A percentile compares a stretch with the other conserved stretches of the same genome.
These are phyloP conservation scores for Candida boleticola DNA, from an alignment of 805 yeast genomes.

Conservation along the genomic window DNA sequence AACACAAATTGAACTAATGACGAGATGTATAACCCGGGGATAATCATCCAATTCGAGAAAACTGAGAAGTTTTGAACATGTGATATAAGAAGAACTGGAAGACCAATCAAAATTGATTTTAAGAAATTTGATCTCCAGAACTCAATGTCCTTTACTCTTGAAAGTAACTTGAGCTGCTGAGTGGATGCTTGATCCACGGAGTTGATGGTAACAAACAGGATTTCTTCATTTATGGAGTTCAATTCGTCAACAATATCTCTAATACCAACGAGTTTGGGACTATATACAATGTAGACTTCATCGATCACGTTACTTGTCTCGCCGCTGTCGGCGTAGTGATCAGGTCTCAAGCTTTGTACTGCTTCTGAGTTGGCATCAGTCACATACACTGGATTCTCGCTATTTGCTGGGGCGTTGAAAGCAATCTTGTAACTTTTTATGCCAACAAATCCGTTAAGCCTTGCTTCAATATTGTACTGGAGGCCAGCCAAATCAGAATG, in stretches of 20 bases:
- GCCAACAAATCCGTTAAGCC: constrained; percentile 30
- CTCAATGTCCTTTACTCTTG: constrained; percentile 67
- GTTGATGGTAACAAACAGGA: constrained; percentile 48
- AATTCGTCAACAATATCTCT: constrained; percentile 54
- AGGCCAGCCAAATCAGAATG: constrained; percentile 24
- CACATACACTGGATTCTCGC: constrained; percentile 1
- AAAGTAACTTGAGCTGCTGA: constrained; percentile 66
- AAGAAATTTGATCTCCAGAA: constrained; percentile 65
- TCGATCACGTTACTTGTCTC: constrained; percentile 22
- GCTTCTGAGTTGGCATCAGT: constrained; percentile 14
- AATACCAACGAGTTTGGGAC: constrained; percentile 54
- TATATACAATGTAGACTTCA: constrained; percentile 46
- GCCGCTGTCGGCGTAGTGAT: constrained; percentile 11
- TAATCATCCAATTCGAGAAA: constrained; percentile 32
- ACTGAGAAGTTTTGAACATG: constrained; percentile 43
- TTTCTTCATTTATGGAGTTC: constrained; percentile 48
- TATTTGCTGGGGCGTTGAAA: constrained; percentile 10
- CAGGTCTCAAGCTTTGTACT: constrained; percentile 14
- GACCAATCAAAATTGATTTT: constrained; percentile 52
- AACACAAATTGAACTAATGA: constrained; percentile 58
- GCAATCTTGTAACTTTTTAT: constrained; percentile 23
- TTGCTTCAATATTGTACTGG: constrained; percentile 42
- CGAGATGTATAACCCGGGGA: constrained; percentile 65
- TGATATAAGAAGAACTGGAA: constrained; percentile 56
- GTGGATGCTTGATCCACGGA: constrained; percentile 52